phyloP scores from a whole-genome alignment of 2,329 filamentous ascomycete species.

The Aureobasidium sp. region DNA sequence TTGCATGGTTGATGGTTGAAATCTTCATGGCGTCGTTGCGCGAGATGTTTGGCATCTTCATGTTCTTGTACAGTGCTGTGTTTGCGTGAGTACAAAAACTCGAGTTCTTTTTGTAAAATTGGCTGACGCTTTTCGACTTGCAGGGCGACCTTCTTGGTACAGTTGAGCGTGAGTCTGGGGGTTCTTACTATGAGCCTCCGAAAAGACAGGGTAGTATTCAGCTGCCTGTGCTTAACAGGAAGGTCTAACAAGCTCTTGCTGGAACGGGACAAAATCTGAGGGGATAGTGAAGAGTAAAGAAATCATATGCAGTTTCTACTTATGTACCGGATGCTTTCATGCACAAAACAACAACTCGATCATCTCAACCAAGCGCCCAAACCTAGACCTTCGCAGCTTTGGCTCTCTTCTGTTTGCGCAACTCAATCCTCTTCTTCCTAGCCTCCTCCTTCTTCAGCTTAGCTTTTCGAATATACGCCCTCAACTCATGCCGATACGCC shows the following conservation, averaged over 20 bases:
- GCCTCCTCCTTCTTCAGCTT: not conserved
- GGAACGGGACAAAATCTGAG: too few species aligned
- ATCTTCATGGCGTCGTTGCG: not conserved
- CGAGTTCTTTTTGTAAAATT: not conserved
- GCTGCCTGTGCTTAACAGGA: not conserved
- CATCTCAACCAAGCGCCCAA: not conserved
- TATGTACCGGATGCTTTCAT: not conserved
- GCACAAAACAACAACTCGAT: not conserved
- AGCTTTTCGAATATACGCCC: not conserved
- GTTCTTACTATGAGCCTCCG: not conserved
- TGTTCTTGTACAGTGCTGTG: not conserved
- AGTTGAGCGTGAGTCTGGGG: not conserved
- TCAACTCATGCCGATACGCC: not conserved
- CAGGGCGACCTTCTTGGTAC: not conserved
- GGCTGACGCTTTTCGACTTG: not conserved
- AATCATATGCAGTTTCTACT: not conserved
- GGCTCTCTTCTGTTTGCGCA: not conserved
- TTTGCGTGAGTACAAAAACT: not conserved
- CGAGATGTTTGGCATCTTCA: not conserved
- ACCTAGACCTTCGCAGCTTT: not conserved
- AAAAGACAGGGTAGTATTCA: not conserved
- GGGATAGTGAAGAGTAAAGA: too few species aligned
- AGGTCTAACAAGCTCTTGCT: not conserved
- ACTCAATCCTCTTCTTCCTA: not conserved
- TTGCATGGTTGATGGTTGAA: not conserved